Conservation (phyloP, 1,139 yeast species). For the Trichomonascaceae sp. region DNA sequence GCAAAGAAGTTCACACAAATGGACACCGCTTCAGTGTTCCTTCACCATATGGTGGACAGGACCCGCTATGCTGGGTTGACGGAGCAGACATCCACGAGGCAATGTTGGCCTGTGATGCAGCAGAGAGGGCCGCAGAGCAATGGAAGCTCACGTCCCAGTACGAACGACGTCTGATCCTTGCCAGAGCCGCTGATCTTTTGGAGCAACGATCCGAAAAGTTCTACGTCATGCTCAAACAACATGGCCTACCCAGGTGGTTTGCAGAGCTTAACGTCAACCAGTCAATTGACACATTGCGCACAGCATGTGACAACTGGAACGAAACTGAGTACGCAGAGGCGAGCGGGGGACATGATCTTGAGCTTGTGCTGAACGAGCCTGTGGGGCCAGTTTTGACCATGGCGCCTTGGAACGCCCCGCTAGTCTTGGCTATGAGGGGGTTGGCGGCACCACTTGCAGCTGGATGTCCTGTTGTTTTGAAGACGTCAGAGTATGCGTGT, state of each 20-base stretch:
- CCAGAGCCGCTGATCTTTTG: background rate
- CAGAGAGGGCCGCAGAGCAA: background rate
- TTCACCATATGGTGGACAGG: background rate
- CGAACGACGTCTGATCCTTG: background rate
- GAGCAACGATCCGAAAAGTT: background rate
- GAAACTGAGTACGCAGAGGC: background rate
- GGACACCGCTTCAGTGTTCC: background rate
- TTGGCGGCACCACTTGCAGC: constrained; percentile 37
- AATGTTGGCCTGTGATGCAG: background rate
- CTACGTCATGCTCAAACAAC: background rate
- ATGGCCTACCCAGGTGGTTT: background rate
- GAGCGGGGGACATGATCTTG: background rate
- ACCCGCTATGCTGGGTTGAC: background rate
- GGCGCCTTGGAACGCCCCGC: constrained; percentile 41
- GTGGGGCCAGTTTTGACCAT: constrained; percentile 36
- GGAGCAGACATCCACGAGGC: background rate
- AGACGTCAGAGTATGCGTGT: constrained; percentile 58
- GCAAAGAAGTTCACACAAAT: background rate
- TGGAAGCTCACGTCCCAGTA: background rate
- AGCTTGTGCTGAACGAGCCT: constrained; percentile 26
- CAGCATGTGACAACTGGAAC: background rate
- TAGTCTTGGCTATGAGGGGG: constrained; percentile 23
- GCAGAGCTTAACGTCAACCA: background rate
- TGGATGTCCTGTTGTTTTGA: constrained; percentile 51
- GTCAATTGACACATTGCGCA: background rate